Base-by-base conservation (phyloP, 345 rosid genomes). In the Physaria fendleri region DNA sequence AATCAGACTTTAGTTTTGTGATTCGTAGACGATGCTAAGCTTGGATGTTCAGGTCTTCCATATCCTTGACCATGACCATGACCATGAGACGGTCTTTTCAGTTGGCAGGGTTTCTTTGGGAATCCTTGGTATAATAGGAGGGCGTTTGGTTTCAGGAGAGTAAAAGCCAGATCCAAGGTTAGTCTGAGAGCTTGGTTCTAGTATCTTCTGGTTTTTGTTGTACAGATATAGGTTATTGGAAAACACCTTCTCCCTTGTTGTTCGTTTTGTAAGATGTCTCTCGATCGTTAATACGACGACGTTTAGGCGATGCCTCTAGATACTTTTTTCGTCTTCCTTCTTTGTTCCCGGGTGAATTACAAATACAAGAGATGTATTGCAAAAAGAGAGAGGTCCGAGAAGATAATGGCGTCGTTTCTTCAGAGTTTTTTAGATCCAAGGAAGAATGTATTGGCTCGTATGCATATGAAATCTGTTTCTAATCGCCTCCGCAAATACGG, bases 401-500 rank as follows among this genome's bases (percentile, higher is more conserved):
- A 16, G 49, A 59, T 44, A 49, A 82, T 79, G 87, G 22, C 82
- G 62, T 77, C 87, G 60, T 58, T 82, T 54, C 49, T 80, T 55
- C 76, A 71, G 50, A 54, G 76, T 6, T 15, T 88, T 1, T 0
- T 81, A 4, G 82, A 88, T 80, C 98, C 96, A 14, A 82, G 52
- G 68, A 91, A 78, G 82, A 88, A 72, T 76, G 74, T 79, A 79
- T 8, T 88, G n/a, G 95, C 90, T 6, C 83, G 83, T 13, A 34
- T 62, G 65, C 96, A 92, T 78, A 82, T 76, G 96, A 85, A 88
- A 43, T 1, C 92, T 11, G 0, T 92, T 47, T 68, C 87, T 33
- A 68, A 49, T 9, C 95, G 96, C 71, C 98, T 91, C 30, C 79
- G 81, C 45, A 75, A 13, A 48, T 84, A 78, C 62, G 98, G 98